Evolutionary conservation across 371 early-diverging fungal genomes (phyloP).

Genomic region (Mucor velutinosus): DNA sequence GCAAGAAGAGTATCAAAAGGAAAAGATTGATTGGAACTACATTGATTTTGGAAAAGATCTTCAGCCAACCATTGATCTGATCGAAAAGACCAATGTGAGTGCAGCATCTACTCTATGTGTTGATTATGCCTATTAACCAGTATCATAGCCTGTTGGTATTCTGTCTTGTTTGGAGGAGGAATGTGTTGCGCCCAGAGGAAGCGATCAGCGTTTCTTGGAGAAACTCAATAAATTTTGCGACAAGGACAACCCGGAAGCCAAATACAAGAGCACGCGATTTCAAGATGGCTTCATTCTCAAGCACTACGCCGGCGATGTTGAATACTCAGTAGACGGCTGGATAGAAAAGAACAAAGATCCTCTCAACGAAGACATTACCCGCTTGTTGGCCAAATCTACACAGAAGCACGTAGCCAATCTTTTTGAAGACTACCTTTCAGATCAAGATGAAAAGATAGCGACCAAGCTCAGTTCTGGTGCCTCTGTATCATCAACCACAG

Average conservation of each 20-base stretch:
- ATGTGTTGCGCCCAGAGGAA: slow-evolving; percentile 96
- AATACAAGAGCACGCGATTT: slow-evolving; percentile 90
- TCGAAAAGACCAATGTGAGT: slow-evolving; percentile 93
- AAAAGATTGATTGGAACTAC: slow-evolving; percentile 96
- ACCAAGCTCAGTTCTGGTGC: background rate
- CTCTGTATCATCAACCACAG: background rate
- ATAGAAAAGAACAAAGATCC: slow-evolving; percentile 99
- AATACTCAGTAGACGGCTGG: slow-evolving; percentile 97
- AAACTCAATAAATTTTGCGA: slow-evolving; percentile 77
- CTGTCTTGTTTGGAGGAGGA: slow-evolving; percentile 99
- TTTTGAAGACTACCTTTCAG: slow-evolving; percentile 72
- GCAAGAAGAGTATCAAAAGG: slow-evolving; percentile 97
- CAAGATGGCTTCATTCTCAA: slow-evolving; percentile 91
- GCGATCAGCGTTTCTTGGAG: slow-evolving; percentile 94
- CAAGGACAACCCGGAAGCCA: slow-evolving; percentile 57
- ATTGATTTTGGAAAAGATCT: slow-evolving; percentile 99
- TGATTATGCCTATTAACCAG: background rate
- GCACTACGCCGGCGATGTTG: slow-evolving; percentile 99
- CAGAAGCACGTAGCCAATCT: slow-evolving; percentile 79
- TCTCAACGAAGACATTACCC: slow-evolving; percentile 95
- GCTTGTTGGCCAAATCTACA: slow-evolving; percentile 82
- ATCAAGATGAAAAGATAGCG: background rate
- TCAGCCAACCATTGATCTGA: slow-evolving; percentile 98
- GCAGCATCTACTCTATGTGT: too few species aligned
- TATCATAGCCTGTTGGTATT: slow-evolving; percentile 93